These are phyloP conservation scores for Flaveria robusta DNA, from an alignment of 129 eudicot species.

Conservation along the genomic window DNA sequence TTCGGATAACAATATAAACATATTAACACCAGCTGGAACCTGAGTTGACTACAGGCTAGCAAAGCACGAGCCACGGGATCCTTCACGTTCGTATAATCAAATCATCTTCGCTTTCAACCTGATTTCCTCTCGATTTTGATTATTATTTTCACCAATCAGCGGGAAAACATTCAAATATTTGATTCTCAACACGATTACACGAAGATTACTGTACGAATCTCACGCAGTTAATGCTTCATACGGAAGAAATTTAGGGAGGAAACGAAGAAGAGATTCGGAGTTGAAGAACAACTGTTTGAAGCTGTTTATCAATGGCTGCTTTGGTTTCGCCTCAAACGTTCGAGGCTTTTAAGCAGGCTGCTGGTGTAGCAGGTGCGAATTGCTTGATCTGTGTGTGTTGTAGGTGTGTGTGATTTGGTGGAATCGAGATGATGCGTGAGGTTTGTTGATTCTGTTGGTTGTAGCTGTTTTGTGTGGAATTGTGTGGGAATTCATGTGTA, in stretches of 20 bases:
- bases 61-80: constrained; percentile 1
- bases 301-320: constrained; percentile 29
- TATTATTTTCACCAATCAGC: neutral
- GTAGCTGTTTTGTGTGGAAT: neutral
- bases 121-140: neutral
- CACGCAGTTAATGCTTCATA: neutral
- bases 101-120: neutral
- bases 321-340: constrained; percentile 46
- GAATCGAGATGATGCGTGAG: neutral
- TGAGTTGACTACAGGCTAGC: constrained; percentile 29
- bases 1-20: neutral
- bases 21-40: constrained; percentile 29
- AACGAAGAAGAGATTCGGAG: neutral
- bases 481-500: neutral
- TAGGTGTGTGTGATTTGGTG: neutral
- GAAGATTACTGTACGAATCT: neutral
- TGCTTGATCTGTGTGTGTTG: neutral
- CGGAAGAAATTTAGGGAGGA: neutral
- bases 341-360: constrained; percentile 53
- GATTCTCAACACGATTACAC: neutral
- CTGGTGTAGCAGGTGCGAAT: constrained; percentile 74
- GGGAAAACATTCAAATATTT: neutral
- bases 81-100: neutral
- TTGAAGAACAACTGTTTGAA: constrained; percentile 16
- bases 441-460: neutral